Evolutionary conservation across 345 rosid species (phyloP).

Genomic region (Anacardium occidentale): DNA sequence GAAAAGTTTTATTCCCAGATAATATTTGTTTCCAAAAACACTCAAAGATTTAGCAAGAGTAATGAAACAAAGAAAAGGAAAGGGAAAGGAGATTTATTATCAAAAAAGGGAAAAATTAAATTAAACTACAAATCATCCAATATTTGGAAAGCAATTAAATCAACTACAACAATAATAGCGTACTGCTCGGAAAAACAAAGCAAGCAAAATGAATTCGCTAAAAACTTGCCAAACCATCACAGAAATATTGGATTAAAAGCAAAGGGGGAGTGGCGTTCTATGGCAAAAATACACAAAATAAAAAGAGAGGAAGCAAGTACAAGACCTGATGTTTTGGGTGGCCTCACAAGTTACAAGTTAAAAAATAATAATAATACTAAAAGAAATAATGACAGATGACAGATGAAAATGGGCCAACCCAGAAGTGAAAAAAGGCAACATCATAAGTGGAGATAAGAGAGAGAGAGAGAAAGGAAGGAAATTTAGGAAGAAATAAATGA

Average conservation of each 20-base stretch:
- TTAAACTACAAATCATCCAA: conserved; percentile 6
- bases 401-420: conserved; percentile 11
- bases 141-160: background rate
- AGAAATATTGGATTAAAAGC: conserved; percentile 22
- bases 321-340: conserved; percentile 19
- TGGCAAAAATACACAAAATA: background rate
- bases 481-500: conserved; percentile 12
- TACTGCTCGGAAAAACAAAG: conserved; percentile 23
- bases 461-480: background rate
- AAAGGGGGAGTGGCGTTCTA: conserved; percentile 20
- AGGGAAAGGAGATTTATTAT: conserved; percentile 1
- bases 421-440: conserved; percentile 19
- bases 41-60: conserved; percentile 1
- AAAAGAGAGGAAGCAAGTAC: background rate
- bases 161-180: conserved; percentile 22
- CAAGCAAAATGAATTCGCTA: conserved; percentile 7
- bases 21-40: conserved; percentile 15
- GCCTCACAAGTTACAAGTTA: conserved; percentile 11
- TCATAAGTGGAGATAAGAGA: conserved; percentile 18
- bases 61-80: background rate
- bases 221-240: conserved; percentile 28
- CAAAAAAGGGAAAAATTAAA: conserved; percentile 3
- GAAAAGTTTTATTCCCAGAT: conserved; percentile 10
- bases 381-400: too few relatives aligned
- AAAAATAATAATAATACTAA: background rate